phyloP scores from a whole-genome alignment of 225 moss, liverwort and hornwort species.

The Sphagnum contortum region DNA sequence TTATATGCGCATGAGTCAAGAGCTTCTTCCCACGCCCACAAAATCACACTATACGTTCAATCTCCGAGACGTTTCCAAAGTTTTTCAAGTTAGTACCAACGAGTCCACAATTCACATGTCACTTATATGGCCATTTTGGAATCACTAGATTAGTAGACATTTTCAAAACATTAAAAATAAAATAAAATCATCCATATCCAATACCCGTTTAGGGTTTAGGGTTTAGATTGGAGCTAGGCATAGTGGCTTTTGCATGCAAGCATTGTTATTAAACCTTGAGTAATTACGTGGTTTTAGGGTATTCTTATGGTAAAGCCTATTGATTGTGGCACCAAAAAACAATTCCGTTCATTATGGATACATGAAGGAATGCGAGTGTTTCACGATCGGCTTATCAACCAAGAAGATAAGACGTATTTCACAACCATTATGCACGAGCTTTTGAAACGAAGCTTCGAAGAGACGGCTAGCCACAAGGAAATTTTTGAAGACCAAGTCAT shows the following conservation, averaged over 20 bases:
- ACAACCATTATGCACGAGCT: conserved; percentile 60
- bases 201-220: no score
- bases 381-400: conserved; percentile 70
- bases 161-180: background rate
- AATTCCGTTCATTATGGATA: conserved; percentile 66
- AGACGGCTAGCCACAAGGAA: conserved; percentile 52
- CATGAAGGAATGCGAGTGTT: conserved; percentile 95
- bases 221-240: no score
- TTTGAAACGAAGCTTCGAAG: conserved; percentile 67
- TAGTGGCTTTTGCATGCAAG: no score
- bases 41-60: conserved; percentile 96
- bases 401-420: conserved; percentile 54
- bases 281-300: conserved; percentile 29
- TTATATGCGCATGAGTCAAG: conserved; percentile 71
- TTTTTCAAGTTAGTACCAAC: conserved; percentile 56
- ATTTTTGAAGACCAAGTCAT: conserved; percentile 69
- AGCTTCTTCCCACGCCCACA: conserved; percentile 75
- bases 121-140: no score
- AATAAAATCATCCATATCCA: background rate
- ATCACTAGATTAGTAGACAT: background rate
- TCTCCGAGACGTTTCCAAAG: conserved; percentile 82
- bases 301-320: conserved; percentile 67
- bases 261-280: no score
- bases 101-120: no score
- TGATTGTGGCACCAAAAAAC: conserved; percentile 69